phyloP scores from a whole-genome alignment of 441 rosid genomes.

The Populus hybrid region DNA sequence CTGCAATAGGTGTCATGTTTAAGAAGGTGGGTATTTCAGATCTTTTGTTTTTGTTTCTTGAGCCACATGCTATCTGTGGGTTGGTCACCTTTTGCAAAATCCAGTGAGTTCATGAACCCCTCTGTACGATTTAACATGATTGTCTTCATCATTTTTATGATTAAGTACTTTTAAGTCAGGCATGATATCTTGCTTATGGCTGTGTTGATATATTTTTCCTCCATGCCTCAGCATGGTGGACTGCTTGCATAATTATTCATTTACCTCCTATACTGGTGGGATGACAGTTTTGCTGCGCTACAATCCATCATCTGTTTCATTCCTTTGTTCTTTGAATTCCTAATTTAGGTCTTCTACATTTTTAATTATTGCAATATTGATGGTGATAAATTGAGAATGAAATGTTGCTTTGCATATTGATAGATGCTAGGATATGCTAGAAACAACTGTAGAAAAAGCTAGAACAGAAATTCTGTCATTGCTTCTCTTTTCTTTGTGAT shows the following conservation, averaged over 20 bases:
- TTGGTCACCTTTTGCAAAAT: not conserved
- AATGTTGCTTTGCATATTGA: not conserved
- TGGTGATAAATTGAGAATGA: not conserved
- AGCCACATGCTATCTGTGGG: not conserved
- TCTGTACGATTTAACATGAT: not conserved
- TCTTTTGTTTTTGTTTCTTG: not conserved
- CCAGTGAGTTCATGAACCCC: not conserved
- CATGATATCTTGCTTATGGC: not conserved
- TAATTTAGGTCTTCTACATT: not conserved
- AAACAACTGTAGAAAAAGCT: not conserved
- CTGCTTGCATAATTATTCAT: not conserved
- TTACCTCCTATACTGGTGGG: not conserved
- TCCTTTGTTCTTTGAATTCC: not conserved
- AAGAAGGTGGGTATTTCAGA: conserved; percentile 63
- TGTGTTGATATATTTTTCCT: not conserved
- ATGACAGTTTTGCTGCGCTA: not conserved
- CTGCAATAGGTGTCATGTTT: conserved; percentile 86
- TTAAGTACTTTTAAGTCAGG: not conserved
- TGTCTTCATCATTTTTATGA: conserved; percentile 6
- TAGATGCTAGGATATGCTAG: not conserved
- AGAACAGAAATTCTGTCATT: not conserved
- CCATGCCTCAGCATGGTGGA: not conserved
- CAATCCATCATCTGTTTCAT: not conserved
- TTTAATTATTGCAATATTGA: not conserved
- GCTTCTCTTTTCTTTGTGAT: not conserved